Base-by-base conservation (phyloP, 2,329 filamentous ascomycete genomes). In the Chaetomium strumarium region DNA sequence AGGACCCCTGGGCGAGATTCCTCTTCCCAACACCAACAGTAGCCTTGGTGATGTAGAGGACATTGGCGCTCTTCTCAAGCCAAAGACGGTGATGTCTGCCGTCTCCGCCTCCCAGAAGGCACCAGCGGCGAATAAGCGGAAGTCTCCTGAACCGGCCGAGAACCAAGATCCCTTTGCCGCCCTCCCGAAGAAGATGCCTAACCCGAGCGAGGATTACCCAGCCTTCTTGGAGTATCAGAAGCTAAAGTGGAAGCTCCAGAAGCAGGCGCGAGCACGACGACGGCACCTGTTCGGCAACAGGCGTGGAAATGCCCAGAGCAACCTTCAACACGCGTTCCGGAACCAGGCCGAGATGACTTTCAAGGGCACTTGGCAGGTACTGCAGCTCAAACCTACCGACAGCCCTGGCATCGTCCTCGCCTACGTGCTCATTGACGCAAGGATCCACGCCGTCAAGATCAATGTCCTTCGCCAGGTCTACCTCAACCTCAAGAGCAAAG, bases 171-270 rank as follows among this genome's bases (percentile, higher is more conserved):
- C 90, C 0, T 95, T 90, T 68, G 85, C 90, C 29, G 81, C 81
- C 20, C 76, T 99, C 13, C 93, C 93, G 0, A 81, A 86, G 55
- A 78, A 81, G 39, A 95, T 96, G 86, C 92, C 93, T 1, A 81
- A 80, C 20, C 87, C 93, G 17, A 88, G 84, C 0, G 83, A 93
- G 45, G 86, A 99, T 68, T 99, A 99, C 61, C 74, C 82, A 16
- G 89, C 82, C 0, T 99, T 95, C 75, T 69, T 99, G 49, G 79
- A 86, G 64, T 97, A 97, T 64, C 93, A 99, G 67, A 99, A 99
- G 70, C 83, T 91, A 72, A 99, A 99, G 70, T 99, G 93, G 93
- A 96, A 92, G 73, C 86, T 97, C 36, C 93, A 99, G 67, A 95
- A 90, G 65, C 87, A 95, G 67, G 90, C 92, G 33, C 83, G 93